These are phyloP conservation scores for Paramarasmius palmivorus DNA, from an alignment of 1,284 basidiomycete species.

Conservation along the genomic window DNA sequence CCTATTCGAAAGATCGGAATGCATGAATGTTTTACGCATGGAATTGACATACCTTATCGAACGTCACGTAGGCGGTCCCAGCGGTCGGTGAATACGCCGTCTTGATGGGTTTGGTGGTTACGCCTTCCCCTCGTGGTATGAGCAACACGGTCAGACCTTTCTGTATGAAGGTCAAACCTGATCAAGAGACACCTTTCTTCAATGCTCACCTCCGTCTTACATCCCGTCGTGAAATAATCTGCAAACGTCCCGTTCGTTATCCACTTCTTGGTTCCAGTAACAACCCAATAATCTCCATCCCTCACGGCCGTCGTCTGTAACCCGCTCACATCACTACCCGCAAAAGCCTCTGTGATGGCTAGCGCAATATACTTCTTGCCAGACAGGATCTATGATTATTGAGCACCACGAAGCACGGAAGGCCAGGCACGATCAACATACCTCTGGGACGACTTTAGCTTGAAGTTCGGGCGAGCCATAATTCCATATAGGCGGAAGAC, in stretches of 20 bases:
- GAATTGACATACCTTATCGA: slow-evolving; percentile 71
- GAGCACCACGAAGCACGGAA: slow-evolving; percentile 24
- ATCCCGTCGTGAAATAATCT: slow-evolving; percentile 80
- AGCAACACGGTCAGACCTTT: slow-evolving; percentile 89
- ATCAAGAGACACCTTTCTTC: neutral
- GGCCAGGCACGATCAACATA: slow-evolving; percentile 18
- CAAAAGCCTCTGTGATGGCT: slow-evolving; percentile 81
- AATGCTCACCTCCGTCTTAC: slow-evolving; percentile 58
- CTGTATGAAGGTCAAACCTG: slow-evolving; percentile 25
- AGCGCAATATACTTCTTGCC: slow-evolving; percentile 83
- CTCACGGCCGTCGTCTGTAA: slow-evolving; percentile 81
- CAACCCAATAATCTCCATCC: slow-evolving; percentile 85
- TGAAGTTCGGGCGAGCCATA: slow-evolving; percentile 80
- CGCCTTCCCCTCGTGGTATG: slow-evolving; percentile 76
- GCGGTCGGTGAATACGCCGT: slow-evolving; percentile 85
- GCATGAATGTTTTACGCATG: neutral
- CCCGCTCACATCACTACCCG: slow-evolving; percentile 90
- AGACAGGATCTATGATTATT: slow-evolving; percentile 45
- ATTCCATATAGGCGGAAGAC: slow-evolving; percentile 84
- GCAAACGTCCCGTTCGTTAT: slow-evolving; percentile 90
- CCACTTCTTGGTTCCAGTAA: slow-evolving; percentile 95
- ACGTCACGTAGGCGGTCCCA: slow-evolving; percentile 90
- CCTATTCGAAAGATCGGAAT: slow-evolving; percentile 21
- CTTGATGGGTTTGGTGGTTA: slow-evolving; percentile 91
- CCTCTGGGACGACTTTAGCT: slow-evolving; percentile 68